A percentile compares a stretch with the other conserved stretches of the same genome.
Conservation (phyloP, 768 basidiomycete species). For the Boletus subparvulus region DNA sequence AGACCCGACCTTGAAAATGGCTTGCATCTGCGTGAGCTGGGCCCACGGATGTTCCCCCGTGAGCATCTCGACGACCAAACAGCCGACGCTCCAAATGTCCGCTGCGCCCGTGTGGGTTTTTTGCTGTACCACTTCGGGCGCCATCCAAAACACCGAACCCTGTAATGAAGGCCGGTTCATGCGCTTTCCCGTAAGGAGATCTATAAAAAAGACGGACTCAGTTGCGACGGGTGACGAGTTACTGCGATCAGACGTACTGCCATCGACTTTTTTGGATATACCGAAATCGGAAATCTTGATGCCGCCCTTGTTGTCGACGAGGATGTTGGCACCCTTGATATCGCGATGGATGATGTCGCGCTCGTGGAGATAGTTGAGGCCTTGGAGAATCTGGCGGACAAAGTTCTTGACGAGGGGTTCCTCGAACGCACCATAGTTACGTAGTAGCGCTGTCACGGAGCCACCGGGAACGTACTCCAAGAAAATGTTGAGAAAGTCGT, state of each 20-base stretch:
- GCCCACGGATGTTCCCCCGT: conserved; percentile 97
- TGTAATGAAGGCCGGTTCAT: conserved; percentile 90
- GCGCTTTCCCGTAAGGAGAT: conserved; percentile 57
- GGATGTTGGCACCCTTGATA: conserved; percentile 98
- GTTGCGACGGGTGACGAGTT: conserved; percentile 21
- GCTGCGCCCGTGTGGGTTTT: conserved; percentile 88
- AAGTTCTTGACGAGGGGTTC: conserved; percentile 91
- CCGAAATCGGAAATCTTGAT: conserved; percentile 98
- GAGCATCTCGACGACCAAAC: conserved; percentile 94
- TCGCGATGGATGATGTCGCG: conserved; percentile 96
- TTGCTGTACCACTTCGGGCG: conserved; percentile 97
- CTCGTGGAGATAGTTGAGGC: conserved; percentile 88
- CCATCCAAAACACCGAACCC: conserved; percentile 99
- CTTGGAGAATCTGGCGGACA: conserved; percentile 86
- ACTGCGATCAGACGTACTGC: conserved; percentile 67
- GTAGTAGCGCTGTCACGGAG: conserved; percentile 84
- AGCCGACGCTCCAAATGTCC: conserved; percentile 96
- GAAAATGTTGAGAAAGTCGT: conserved; percentile 91
- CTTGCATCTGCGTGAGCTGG: conserved; percentile 97
- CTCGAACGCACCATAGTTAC: conserved; percentile 93
- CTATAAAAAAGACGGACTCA: conserved; percentile 20
- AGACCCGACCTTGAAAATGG: conserved; percentile 85
- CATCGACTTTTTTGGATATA: conserved; percentile 96
- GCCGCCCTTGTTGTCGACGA: conserved; percentile 96
- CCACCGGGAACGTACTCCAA: conserved; percentile 96